phyloP scores from a whole-genome alignment of 805 yeast genomes.

The Komagataella pseudopastoris region DNA sequence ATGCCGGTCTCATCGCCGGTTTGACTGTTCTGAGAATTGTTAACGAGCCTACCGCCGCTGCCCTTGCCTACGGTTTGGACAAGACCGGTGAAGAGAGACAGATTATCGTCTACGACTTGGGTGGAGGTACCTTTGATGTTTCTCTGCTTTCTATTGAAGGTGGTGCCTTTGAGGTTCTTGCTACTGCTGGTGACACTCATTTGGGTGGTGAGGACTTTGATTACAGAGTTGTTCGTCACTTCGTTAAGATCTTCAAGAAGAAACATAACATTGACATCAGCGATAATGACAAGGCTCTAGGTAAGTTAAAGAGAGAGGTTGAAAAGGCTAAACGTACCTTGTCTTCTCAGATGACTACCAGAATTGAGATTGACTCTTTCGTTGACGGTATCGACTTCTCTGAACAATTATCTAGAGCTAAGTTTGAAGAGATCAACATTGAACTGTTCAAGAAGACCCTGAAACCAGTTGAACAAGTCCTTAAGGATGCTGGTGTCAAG shows the following conservation, averaged over 20 bases:
- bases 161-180: conserved; percentile 86
- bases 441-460: conserved; percentile 89
- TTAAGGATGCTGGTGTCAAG: conserved; percentile 84
- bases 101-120: conserved; percentile 85
- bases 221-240: conserved; percentile 77
- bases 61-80: conserved; percentile 92
- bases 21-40: conserved; percentile 79
- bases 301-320: conserved; percentile 93
- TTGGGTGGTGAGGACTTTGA: conserved; percentile 97
- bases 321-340: conserved; percentile 97
- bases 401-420: conserved; percentile 92
- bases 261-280: conserved; percentile 79
- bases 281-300: conserved; percentile 72
- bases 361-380: conserved; percentile 92
- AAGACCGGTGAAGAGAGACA: conserved; percentile 74
- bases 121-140: conserved; percentile 97
- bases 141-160: conserved; percentile 78
- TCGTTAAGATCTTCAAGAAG: conserved; percentile 81
- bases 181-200: conserved; percentile 94
- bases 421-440: conserved; percentile 91
- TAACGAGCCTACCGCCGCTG: conserved; percentile 95
- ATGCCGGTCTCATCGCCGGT: conserved; percentile 88
- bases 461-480: conserved; percentile 92
- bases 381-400: conserved; percentile 92
- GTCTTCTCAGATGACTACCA: conserved; percentile 89